Evolutionary conservation across 257 asterid species (phyloP).

Genomic region (Osmanthus fragrans): DNA sequence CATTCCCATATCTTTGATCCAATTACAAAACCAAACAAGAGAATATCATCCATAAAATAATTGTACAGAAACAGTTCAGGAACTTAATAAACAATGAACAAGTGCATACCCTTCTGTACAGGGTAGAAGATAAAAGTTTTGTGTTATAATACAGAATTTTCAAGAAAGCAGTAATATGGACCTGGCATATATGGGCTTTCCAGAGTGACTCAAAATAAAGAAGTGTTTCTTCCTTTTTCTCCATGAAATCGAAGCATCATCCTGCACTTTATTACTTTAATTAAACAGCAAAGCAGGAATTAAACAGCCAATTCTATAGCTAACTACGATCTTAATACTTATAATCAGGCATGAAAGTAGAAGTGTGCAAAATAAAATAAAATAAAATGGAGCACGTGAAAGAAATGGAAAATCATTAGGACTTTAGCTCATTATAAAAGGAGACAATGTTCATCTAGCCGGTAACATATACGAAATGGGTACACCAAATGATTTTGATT

Average conservation of each 20-base stretch:
- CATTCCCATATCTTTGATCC: slow-evolving; percentile 85
- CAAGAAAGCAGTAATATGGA: slow-evolving; percentile 25
- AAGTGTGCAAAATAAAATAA: not conserved
- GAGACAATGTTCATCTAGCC: not conserved
- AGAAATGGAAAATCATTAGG: not conserved
- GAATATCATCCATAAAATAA: slow-evolving; percentile 5
- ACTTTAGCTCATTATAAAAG: not conserved
- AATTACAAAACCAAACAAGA: slow-evolving; percentile 16
- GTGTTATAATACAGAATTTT: not conserved
- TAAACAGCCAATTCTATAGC: slow-evolving; percentile 12
- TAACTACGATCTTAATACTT: not conserved
- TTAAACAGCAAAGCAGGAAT: slow-evolving; percentile 18
- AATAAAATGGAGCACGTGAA: not conserved
- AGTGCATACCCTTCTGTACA: not conserved
- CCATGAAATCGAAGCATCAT: slow-evolving; percentile 91
- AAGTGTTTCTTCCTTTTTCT: slow-evolving; percentile 97
- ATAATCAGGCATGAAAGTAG: not conserved
- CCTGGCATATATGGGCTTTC: slow-evolving; percentile 98
- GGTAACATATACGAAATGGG: not conserved
- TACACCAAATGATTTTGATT: not conserved
- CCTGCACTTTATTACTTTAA: slow-evolving; percentile 57
- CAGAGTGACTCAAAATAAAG: slow-evolving; percentile 87
- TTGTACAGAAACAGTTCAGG: slow-evolving; percentile 1
- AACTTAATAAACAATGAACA: slow-evolving; percentile 11
- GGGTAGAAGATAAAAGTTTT: not conserved